These are phyloP conservation scores for Pouteria campechiana DNA, from an alignment of 179 eudicot species.

Conservation along the genomic window DNA sequence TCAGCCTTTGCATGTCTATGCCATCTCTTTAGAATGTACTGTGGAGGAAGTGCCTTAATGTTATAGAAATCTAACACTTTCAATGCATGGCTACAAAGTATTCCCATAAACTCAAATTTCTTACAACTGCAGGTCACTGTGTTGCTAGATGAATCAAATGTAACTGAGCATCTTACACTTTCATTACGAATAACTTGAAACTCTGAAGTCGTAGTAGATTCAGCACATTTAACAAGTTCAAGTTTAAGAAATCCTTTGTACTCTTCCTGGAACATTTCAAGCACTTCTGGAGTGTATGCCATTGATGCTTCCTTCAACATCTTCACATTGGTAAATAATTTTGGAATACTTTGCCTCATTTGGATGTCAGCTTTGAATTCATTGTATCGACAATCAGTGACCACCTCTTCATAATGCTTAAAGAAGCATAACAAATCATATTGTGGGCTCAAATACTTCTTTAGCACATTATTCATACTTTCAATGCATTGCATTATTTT, in stretches of 20 bases:
- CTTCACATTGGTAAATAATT: neutral
- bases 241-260: too few species aligned
- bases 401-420: constrained; percentile 12
- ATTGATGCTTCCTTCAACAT: constrained; percentile 14
- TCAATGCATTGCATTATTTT: constrained; percentile 11
- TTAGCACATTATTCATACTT: constrained; percentile 9
- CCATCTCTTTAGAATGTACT: constrained; percentile 13
- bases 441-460: constrained; percentile 6
- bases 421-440: constrained; percentile 10
- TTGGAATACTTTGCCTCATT: constrained; percentile 7
- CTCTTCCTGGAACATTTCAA: constrained; percentile 10
- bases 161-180: constrained; percentile 6
- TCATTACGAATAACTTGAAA: neutral
- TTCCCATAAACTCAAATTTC: constrained; percentile 11
- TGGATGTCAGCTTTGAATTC: constrained; percentile 9
- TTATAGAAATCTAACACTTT: constrained; percentile 7
- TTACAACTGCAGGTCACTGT: constrained; percentile 8
- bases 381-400: constrained; percentile 8
- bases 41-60: constrained; percentile 1
- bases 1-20: too few species aligned
- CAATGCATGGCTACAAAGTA: constrained; percentile 16
- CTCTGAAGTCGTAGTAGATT: too few species aligned
- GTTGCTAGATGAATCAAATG: constrained; percentile 1
- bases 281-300: constrained; percentile 6
- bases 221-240: too few species aligned